Evolutionary conservation across 129 eudicot genomes (phyloP).

Genomic region (Silybum marianum): DNA sequence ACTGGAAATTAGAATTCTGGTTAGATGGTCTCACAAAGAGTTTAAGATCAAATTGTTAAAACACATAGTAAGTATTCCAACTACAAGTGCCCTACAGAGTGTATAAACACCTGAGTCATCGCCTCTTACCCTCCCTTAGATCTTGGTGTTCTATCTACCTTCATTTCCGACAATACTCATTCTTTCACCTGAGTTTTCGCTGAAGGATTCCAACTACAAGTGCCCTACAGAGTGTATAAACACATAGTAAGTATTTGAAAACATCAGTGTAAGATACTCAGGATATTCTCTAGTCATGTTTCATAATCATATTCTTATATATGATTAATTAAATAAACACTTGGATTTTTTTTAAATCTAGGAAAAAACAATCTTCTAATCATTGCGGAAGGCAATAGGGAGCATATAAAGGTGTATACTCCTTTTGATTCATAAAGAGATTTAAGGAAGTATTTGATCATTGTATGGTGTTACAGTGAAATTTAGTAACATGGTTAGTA

Average conservation of each 20-base stretch:
- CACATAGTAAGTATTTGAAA: too few species aligned
- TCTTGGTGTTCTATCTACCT: not conserved
- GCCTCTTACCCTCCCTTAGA: too few species aligned
- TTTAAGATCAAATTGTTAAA: not conserved
- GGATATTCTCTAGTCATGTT: not conserved
- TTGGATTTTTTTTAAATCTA: not conserved
- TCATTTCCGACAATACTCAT: not conserved
- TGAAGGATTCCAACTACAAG: too few species aligned
- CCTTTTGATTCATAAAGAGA: not conserved
- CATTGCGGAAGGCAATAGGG: not conserved
- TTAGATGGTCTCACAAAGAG: not conserved
- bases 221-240: too few species aligned
- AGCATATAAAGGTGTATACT: not conserved
- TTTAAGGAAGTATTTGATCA: not conserved
- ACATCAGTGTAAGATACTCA: not conserved
- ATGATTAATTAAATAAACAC: not conserved
- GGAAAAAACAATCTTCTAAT: not conserved
- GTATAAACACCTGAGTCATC: too few species aligned
- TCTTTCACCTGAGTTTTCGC: not conserved
- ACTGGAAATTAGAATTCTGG: not conserved
- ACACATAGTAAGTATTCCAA: too few species aligned
- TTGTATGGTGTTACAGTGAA: not conserved
- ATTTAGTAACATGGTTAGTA: not conserved
- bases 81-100: too few species aligned
- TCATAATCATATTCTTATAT: not conserved